These are phyloP conservation scores for Lyophyllum semitale DNA, from an alignment of 768 basidiomycete genomes.

Conservation along the genomic window DNA sequence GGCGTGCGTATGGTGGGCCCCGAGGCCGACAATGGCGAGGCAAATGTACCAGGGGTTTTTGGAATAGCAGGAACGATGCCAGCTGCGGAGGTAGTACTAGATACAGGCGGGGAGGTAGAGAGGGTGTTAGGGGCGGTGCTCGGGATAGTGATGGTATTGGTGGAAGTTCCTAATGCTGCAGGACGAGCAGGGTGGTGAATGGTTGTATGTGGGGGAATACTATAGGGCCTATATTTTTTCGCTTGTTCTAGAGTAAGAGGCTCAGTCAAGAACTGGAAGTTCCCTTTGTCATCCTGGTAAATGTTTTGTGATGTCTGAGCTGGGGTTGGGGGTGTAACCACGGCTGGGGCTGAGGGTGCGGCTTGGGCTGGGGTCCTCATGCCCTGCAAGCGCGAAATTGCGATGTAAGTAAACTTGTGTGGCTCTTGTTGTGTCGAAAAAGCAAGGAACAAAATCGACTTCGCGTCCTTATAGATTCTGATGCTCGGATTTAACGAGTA, in stretches of 20 bases:
- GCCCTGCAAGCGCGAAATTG: background rate
- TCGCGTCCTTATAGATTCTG: constrained; percentile 3
- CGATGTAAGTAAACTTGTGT: background rate
- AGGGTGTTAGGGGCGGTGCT: background rate
- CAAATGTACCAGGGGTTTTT: background rate
- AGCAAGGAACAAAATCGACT: background rate
- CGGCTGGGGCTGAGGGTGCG: background rate
- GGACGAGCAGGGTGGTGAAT: background rate
- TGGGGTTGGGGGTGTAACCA: background rate
- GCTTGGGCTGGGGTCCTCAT: background rate
- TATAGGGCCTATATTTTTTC: constrained; percentile 2
- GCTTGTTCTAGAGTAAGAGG: background rate
- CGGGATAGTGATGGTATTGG: background rate
- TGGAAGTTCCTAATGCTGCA: background rate
- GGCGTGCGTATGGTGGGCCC: constrained; percentile 28
- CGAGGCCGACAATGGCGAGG: background rate
- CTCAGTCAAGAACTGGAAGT: background rate
- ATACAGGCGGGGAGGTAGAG: background rate
- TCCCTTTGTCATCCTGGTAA: background rate
- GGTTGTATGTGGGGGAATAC: constrained; percentile 6
- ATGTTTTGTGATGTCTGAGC: background rate
- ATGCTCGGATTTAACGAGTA: background rate
- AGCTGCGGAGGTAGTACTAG: background rate
- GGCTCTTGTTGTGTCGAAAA: background rate
- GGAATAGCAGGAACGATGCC: background rate